A percentile compares a stretch with the other conserved stretches of the same genome.
These are phyloP conservation scores for Tylopilus balloui DNA, from an alignment of 768 basidiomycete species.

Conservation along the genomic window DNA sequence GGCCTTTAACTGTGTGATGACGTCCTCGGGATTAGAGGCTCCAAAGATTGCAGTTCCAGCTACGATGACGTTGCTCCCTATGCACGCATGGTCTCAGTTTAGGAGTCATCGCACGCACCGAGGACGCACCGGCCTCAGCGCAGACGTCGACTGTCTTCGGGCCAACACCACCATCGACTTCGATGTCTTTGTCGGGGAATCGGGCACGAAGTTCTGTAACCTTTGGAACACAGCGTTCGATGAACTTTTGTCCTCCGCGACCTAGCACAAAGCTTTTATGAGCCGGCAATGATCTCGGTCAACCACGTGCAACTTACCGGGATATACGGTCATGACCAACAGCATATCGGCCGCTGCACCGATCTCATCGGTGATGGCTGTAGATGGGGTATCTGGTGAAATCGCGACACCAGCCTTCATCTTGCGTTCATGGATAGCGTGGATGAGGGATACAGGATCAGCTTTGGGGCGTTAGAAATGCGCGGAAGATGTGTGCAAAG, in stretches of 20 bases:
- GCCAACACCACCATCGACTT: conserved; percentile 98
- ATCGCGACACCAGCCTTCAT: conserved; percentile 98
- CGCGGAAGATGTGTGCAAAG: neutral
- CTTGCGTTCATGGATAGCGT: conserved; percentile 69
- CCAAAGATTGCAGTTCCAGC: conserved; percentile 95
- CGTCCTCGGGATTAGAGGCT: conserved; percentile 69
- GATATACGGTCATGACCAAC: conserved; percentile 97
- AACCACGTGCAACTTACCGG: conserved; percentile 46
- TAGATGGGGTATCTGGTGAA: conserved; percentile 89
- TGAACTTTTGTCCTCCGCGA: conserved; percentile 93
- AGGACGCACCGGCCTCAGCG: conserved; percentile 72
- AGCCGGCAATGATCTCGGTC: neutral
- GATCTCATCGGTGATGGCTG: conserved; percentile 81
- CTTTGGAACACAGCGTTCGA: conserved; percentile 89
- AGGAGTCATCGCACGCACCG: neutral
- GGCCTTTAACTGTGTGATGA: conserved; percentile 69
- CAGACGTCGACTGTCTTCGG: conserved; percentile 84
- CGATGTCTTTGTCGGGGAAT: conserved; percentile 93
- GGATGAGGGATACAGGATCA: conserved; percentile 71
- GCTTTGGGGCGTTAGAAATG: conserved; percentile 38
- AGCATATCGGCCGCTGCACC: conserved; percentile 88
- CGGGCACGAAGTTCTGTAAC: conserved; percentile 84
- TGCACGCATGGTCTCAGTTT: neutral
- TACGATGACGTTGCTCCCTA: conserved; percentile 97
- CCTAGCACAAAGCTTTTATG: conserved; percentile 40